Evolutionary conservation across 1,284 basidiomycete species (phyloP).

Genomic region (Rhizoctonia solani): DNA sequence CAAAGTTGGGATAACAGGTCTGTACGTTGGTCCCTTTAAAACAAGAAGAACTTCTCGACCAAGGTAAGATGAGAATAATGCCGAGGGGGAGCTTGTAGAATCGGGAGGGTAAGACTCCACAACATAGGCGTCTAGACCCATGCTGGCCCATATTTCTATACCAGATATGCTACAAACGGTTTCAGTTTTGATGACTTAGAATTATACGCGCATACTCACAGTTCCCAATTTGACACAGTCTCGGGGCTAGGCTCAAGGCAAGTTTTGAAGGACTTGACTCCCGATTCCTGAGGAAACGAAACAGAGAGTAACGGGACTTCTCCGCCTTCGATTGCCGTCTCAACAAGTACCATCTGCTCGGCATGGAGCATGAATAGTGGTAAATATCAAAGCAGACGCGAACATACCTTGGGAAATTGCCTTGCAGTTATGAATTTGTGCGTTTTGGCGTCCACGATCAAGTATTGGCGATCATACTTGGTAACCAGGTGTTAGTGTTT

Average conservation of each 20-base stretch:
- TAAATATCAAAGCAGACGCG: not conserved
- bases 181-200: not conserved
- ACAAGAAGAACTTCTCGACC: slow-evolving; percentile 62
- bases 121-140: slow-evolving; percentile 65
- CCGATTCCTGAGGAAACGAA: slow-evolving; percentile 61
- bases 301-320: slow-evolving; percentile 54
- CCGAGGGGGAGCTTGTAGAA: slow-evolving; percentile 50
- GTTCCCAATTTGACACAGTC: slow-evolving; percentile 56
- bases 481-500: not conserved
- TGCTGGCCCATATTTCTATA: slow-evolving; percentile 55
- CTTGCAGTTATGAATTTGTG: slow-evolving; percentile 66
- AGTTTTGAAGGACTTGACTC: slow-evolving; percentile 58
- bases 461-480: slow-evolving; percentile 71
- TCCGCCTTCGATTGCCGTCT: slow-evolving; percentile 57
- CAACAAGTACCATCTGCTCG: slow-evolving; percentile 72
- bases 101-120: slow-evolving; percentile 51
- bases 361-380: not conserved
- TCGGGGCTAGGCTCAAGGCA: slow-evolving; percentile 60
- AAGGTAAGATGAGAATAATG: slow-evolving; percentile 62
- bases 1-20: slow-evolving; percentile 55
- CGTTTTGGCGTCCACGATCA: slow-evolving; percentile 61
- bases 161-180: slow-evolving; percentile 53
- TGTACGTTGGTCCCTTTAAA: slow-evolving; percentile 64
- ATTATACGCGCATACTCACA: slow-evolving; percentile 50
- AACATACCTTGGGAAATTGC: slow-evolving; percentile 59